Percentiles rank a stretch among this genome's conserved stretches.
phyloP scores from a whole-genome alignment of 345 rosid species.

The Euphorbia peplus region DNA sequence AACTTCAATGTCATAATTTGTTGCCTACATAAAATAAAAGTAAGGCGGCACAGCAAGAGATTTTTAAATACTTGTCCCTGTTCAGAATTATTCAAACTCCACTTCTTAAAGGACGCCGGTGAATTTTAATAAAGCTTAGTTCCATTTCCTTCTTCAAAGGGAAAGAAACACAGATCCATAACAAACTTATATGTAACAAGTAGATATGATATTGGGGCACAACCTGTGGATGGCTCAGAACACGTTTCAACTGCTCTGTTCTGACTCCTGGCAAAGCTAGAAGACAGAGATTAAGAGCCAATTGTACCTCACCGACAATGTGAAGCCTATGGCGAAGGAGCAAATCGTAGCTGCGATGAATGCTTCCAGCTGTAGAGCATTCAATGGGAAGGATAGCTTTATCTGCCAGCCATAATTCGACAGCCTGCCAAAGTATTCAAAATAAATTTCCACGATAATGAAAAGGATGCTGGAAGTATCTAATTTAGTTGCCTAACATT shows the following conservation, averaged over 20 bases:
- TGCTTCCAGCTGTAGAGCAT: conserved; percentile 53
- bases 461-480: background rate
- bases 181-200: background rate
- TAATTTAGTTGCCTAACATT: background rate
- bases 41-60: background rate
- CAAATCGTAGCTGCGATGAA: conserved; percentile 58
- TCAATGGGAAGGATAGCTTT: conserved; percentile 66
- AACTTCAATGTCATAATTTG: background rate
- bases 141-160: background rate
- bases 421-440: conserved; percentile 37
- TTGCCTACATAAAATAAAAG: background rate
- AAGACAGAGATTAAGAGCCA: conserved; percentile 45
- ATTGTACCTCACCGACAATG: conserved; percentile 56
- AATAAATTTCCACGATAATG: background rate
- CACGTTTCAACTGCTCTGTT: conserved; percentile 47
- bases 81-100: background rate
- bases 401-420: conserved; percentile 53
- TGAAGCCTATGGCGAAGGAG: conserved; percentile 64
- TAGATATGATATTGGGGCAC: background rate
- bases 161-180: background rate
- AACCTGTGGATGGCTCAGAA: conserved; percentile 62
- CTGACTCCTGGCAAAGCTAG: conserved; percentile 51
- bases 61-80: background rate
- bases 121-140: background rate
- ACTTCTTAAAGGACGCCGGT: background rate